A percentile compares a stretch with the other conserved stretches of the same genome.
Conservation (phyloP, 306 rosid genomes). For the Cicer bijugum region DNA sequence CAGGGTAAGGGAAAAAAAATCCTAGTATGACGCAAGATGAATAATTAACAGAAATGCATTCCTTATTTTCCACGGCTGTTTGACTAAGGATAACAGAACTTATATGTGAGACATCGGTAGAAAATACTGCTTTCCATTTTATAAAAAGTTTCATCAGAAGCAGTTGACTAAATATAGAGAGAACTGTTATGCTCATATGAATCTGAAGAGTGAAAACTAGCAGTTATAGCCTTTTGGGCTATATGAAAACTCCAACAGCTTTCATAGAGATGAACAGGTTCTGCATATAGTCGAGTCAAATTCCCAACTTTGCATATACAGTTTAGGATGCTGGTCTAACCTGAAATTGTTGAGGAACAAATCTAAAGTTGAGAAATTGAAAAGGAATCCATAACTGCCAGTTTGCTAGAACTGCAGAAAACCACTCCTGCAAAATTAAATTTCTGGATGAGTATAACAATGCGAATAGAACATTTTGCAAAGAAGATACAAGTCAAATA, state of each 20-base stretch:
- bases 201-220: conserved; percentile 12
- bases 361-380: conserved; percentile 93
- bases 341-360: conserved; percentile 97
- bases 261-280: conserved; percentile 23
- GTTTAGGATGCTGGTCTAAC: conserved; percentile 50
- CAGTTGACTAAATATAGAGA: background rate
- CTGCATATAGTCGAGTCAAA: conserved; percentile 37
- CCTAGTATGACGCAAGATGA: conserved; percentile 16
- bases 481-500: conserved; percentile 31
- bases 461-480: conserved; percentile 25
- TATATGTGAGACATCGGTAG: background rate
- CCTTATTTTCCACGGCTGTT: background rate
- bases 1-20: background rate
- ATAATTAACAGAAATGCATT: conserved; percentile 21
- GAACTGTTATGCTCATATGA: conserved; percentile 17
- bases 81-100: conserved; percentile 13
- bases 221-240: background rate
- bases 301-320: conserved; percentile 10
- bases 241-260: conserved; percentile 1
- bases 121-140: conserved; percentile 9
- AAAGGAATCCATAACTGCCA: conserved; percentile 99
- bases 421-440: conserved; percentile 78
- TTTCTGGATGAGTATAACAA: conserved; percentile 33
- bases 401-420: conserved; percentile 82
- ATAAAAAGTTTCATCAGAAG: conserved; percentile 29